phyloP scores from a whole-genome alignment of 2,329 filamentous ascomycete species.

The Penicillium sp. region DNA sequence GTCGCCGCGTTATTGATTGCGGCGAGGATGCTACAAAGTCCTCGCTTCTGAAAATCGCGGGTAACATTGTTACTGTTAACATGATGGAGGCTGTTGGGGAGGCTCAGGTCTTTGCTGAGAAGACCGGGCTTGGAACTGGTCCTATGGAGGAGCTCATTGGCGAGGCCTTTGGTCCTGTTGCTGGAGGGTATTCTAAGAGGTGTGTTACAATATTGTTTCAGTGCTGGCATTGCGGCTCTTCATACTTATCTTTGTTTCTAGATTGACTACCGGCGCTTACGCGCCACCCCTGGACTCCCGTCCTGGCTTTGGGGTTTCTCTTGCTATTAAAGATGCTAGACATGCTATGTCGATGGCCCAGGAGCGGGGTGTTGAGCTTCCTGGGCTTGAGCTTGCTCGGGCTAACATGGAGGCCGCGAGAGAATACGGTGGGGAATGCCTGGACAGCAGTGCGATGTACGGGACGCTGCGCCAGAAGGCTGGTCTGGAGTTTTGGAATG shows the following conservation, averaged over 20 bases:
- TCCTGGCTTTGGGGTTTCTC: conserved; percentile 40
- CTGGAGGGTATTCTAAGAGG: conserved; percentile 46
- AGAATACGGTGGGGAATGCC: conserved; percentile 38
- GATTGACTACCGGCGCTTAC: conserved; percentile 47
- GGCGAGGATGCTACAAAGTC: conserved; percentile 47
- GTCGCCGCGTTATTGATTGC: conserved; percentile 43
- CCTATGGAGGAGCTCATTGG: conserved; percentile 46
- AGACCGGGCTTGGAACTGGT: conserved; percentile 45
- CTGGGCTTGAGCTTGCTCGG: conserved; percentile 35
- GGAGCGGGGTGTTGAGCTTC: conserved; percentile 33
- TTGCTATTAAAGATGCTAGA: conserved; percentile 41
- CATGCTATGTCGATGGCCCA: conserved; percentile 37
- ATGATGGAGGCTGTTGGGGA: conserved; percentile 50
- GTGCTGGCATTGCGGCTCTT: background rate
- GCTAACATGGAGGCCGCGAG: conserved; percentile 39
- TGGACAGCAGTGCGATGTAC: conserved; percentile 44
- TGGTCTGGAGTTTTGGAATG: conserved; percentile 41
- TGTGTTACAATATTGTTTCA: conserved; percentile 11
- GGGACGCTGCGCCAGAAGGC: conserved; percentile 38
- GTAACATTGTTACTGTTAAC: conserved; percentile 46
- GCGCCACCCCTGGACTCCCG: conserved; percentile 38
- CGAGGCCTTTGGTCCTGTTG: conserved; percentile 46
- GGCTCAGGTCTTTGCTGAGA: conserved; percentile 49
- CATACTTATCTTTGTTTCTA: conserved; percentile 7
- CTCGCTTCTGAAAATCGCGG: conserved; percentile 48